Conservation (phyloP, 179 eudicot species). For the Nepenthes alata region DNA sequence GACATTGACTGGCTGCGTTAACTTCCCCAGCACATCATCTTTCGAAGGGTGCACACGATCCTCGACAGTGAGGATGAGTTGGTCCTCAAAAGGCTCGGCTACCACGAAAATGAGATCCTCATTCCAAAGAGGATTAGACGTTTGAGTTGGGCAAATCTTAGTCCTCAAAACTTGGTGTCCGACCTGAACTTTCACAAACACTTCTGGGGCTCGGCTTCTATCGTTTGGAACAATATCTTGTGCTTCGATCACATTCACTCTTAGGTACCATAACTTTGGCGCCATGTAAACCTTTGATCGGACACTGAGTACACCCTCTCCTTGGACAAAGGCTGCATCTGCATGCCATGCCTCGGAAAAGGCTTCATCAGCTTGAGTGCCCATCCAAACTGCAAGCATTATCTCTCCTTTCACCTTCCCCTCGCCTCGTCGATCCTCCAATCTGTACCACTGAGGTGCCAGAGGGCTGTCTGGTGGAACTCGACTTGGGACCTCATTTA, state of each 20-base stretch:
- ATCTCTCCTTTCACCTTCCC: conserved; percentile 31
- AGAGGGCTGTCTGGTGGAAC: conserved; percentile 44
- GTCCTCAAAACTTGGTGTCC: conserved; percentile 61
- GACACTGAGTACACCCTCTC: conserved; percentile 28
- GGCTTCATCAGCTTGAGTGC: conserved; percentile 43
- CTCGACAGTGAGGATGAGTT: conserved; percentile 47
- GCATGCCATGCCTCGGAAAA: conserved; percentile 48
- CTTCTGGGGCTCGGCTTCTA: conserved; percentile 30
- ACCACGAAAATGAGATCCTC: conserved; percentile 82
- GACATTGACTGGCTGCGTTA: conserved; percentile 28
- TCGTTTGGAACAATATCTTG: conserved; percentile 35
- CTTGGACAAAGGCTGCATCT: conserved; percentile 30
- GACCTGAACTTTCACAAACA: conserved; percentile 59
- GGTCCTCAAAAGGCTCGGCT: conserved; percentile 83
- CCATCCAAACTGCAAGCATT: conserved; percentile 45
- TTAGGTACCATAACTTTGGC: conserved; percentile 33
- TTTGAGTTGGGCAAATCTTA: conserved; percentile 32
- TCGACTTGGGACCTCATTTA: conserved; percentile 32
- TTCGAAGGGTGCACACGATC: conserved; percentile 32
- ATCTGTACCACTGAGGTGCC: conserved; percentile 40
- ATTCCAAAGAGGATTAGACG: conserved; percentile 66
- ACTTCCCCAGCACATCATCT: conserved; percentile 60
- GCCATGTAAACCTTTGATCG: conserved; percentile 35
- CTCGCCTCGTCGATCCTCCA: conserved; percentile 36
- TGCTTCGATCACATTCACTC: conserved; percentile 36